Evolutionary conservation across 148 eudicot species (phyloP).

Genomic region (Fagopyrum esculentum): DNA sequence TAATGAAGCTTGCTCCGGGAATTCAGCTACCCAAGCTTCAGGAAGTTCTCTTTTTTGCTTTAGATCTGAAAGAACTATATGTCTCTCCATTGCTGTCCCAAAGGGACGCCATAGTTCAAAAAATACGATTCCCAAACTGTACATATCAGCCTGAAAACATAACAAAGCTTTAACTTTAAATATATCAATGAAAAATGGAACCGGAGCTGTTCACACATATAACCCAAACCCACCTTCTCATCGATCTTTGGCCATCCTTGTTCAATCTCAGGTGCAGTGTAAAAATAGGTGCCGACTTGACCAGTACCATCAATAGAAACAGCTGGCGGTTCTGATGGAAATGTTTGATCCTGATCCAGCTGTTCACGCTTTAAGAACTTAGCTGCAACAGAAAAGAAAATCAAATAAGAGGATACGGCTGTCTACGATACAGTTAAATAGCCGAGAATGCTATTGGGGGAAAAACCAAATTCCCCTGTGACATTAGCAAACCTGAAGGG

Average conservation of each 20-base stretch:
- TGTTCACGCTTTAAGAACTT: conserved; percentile 93
- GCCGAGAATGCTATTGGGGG: not conserved
- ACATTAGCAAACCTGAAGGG: not conserved
- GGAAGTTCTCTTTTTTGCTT: conserved; percentile 80
- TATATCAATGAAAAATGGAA: not conserved
- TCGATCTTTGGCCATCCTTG: conserved; percentile 97
- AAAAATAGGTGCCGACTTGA: conserved; percentile 88
- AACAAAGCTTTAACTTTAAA: conserved; percentile 12
- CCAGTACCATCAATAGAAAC: conserved; percentile 90
- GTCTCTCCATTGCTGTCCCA: conserved; percentile 93
- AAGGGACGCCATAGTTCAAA: conserved; percentile 97
- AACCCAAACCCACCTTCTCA: conserved; percentile 57
- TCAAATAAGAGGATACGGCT: not conserved
- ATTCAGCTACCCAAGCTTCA: conserved; percentile 66
- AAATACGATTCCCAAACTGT: conserved; percentile 86
- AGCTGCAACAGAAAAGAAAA: conserved; percentile 35
- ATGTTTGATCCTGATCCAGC: conserved; percentile 65
- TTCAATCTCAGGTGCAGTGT: conserved; percentile 98
- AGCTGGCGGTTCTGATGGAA: conserved; percentile 61
- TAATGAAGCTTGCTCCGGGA: conserved; percentile 82
- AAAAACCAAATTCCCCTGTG: not conserved
- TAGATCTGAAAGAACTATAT: conserved; percentile 75
- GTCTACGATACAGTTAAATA: not conserved
- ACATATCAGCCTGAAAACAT: conserved; percentile 84
- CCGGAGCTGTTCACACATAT: not conserved